Base-by-base conservation (phyloP, 2,329 filamentous ascomycete genomes). In the Hymenoscyphus infarciens region DNA sequence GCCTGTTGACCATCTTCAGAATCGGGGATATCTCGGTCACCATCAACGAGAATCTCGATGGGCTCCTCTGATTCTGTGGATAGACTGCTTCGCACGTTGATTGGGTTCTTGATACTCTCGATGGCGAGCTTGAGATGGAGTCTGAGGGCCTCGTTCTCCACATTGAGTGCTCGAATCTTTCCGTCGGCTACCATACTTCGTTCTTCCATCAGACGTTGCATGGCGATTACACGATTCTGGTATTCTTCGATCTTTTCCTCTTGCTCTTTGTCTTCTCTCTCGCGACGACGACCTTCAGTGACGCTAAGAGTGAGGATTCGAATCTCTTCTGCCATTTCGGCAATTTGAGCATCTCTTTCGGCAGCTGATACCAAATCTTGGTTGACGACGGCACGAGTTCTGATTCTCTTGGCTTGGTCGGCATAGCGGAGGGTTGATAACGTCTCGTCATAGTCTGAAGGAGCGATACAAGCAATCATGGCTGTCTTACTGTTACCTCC, bases 401-500 rank as follows among this genome's bases (percentile, higher is more conserved):
- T 92, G 78, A 99, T 99, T 62, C 90, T 89, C 81, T 99, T 99
- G 65, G 95, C 95, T 77, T 98, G 94, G 76, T 99, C 94, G 22
- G 95, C 95, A 75, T 99, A 99, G 42, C 95, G 91, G 13, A 99
- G 85, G 0, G 95, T 99, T 2, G 92, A 97, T 1, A 99, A 83
- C 0, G 95, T 99, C 75, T 99, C 95, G 62, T 99, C 95, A 74
- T 99, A 98, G 78, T 99, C 95, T 0, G 91, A 88, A 0, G 95
- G 95, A 5, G 92, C 89, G 70, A 99, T 97, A 75, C 95, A 98
- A 8, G 95, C 95, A 71, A 99, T 97, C 95, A 99, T 99, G 66
- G 95, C 95, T 10, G 95, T 99, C 78, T 98, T 99, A 73, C 89
- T 94, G 82, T 99, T 99, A 61, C 95, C 95, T 13, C 95, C 95